phyloP scores from a whole-genome alignment of 1,284 basidiomycete genomes.

The Bjerkandera adusta region DNA sequence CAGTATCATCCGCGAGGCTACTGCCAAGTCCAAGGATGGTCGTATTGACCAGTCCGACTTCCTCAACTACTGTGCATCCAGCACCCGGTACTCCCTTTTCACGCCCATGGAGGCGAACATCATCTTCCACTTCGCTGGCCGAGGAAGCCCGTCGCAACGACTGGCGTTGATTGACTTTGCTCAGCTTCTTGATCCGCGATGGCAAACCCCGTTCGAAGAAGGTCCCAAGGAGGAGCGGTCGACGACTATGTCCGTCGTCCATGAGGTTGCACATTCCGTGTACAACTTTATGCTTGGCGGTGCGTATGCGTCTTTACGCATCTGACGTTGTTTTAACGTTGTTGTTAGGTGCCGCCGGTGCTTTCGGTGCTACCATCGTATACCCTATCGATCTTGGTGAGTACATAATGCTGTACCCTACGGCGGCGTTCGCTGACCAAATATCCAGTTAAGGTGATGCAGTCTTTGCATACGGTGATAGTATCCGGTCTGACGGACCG shows the following conservation, averaged over 20 bases:
- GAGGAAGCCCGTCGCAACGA: constrained; percentile 66
- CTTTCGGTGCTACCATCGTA: constrained; percentile 89
- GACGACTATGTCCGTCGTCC: constrained; percentile 39
- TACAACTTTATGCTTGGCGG: constrained; percentile 94
- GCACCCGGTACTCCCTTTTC: constrained; percentile 87
- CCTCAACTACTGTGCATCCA: constrained; percentile 69
- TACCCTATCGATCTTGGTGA: constrained; percentile 92
- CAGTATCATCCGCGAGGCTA: constrained; percentile 83
- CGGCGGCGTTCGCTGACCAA: constrained; percentile 4
- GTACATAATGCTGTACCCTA: constrained; percentile 25
- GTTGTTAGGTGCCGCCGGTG: constrained; percentile 76
- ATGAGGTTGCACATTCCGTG: constrained; percentile 56
- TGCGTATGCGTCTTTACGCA: constrained; percentile 33
- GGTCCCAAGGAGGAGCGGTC: constrained; percentile 28
- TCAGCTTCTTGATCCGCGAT: constrained; percentile 84
- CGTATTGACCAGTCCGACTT: constrained; percentile 86
- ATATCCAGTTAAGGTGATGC: constrained; percentile 61
- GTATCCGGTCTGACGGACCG: constrained; percentile 1
- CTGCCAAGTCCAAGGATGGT: constrained; percentile 88
- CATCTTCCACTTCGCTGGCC: constrained; percentile 92
- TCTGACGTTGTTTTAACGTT: constrained; percentile 8
- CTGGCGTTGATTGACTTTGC: constrained; percentile 86
- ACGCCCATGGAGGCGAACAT: constrained; percentile 96
- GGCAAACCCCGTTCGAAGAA: constrained; percentile 62
- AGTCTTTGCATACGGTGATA: constrained; percentile 9